Evolutionary conservation across 192 early-diverging fungal species (phyloP), one percentile per base, ranked within the genome.

Genomic region (Umbelopsis ramanniana): DNA sequence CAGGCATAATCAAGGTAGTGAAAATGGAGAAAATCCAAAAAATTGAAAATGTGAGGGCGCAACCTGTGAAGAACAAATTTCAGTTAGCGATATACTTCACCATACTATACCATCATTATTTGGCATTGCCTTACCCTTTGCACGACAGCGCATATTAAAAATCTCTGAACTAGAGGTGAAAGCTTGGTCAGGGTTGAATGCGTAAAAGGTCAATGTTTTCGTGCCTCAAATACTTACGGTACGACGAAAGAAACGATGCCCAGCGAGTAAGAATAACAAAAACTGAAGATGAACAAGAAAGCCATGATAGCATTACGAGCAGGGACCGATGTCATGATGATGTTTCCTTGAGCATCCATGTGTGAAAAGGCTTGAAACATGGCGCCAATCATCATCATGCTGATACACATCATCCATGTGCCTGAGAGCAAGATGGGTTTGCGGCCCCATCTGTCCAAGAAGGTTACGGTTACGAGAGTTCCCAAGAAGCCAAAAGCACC

Each of bases 391-490:
- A 92, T 76, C 60, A 87, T 83, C 72, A 92, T 87, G 54, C 86
- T 77, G 24, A 88, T 70, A 40, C 82, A 82, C 90, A 93, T 93
- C 47, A 83, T 83, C 33, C 85, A 71, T 0, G 89, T 89, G 19
- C 96, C 96, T 23, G 84, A 83, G 35, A 93, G 69, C 6, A 97
- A 82, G 2, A 95, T 86, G 67, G 84, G 85, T n/a, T 89, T 82
- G 26, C 96, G 91, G 33, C 96, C 96, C 76, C 93, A 85, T 12
- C 81, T 81, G 50, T 97, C 96, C 54, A 97, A 83, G 43, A 72
- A 74, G 4, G 53, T 8, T 69, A 96, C 90, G 1, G 79, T 66
- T 14, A 77, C 52, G 21, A 82, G 19, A 37, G 75, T 77, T 17
- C 72, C 43, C 1, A 81, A 52, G 14, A 82, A 66, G 0, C 50